Base-by-base conservation (phyloP, 1,284 basidiomycete genomes). In the Malassezia furfur region DNA sequence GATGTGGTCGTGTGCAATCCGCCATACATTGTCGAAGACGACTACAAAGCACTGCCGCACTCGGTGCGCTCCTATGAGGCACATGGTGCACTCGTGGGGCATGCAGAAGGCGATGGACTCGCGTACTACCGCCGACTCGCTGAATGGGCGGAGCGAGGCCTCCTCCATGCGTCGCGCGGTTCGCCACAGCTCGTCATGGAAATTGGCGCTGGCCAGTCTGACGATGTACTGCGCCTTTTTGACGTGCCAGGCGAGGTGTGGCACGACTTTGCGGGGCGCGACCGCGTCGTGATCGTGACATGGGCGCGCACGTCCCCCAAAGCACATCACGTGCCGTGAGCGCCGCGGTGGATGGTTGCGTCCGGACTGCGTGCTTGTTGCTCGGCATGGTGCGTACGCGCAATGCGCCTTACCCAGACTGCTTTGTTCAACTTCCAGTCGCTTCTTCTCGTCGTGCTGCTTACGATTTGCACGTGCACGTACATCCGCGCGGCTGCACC, bases 381-480 rank as follows among this genome's bases (percentile, higher is more conserved):
- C 17, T 40, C 38, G 38, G 14, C 38, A 40, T 40, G 38, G 38
- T 40, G 22, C 15, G 38, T 40, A 17, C 11, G 25, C 25, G 25
- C n/a, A 17, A 31, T 11, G 8, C 25, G 25, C 19, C 17, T 15
- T 19, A 15, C 22, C 2, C 10, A 96, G 91, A 93, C 91, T 43
- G 93, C 94, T 7, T 81, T 98, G 35, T 96, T 98, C 83, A 93
- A 96, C 79, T 98, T 98, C 74, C 86, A 93, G 77, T 91, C 90
- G 0, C 82, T 98, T 17, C 81, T 98, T 12, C 84, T 94, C 65
- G 90, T 94, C 72, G 85, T 96, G 61, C 81, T 98, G 15, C 83
- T 98, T 49, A 80, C 87, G 73, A 91, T 96, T 60, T 98, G 94
- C 79, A 96, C 93, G 41, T 96, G 90, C 80, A 93, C 94, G 2